Evolutionary conservation across 495 filamentous ascomycete genomes (phyloP).

Genomic region (Acidomyces sp.): DNA sequence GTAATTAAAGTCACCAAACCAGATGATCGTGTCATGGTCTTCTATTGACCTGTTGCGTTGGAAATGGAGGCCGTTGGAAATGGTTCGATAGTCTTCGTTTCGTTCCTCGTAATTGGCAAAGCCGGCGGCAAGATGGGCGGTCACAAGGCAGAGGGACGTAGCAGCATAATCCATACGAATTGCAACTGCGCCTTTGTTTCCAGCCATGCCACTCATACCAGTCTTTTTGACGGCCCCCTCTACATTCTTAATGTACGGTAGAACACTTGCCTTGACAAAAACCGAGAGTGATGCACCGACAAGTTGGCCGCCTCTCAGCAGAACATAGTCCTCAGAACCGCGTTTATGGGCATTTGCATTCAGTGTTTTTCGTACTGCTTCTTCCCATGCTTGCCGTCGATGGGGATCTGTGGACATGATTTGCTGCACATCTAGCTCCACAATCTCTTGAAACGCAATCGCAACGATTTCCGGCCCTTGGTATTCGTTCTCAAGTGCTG

Average conservation of each 20-base stretch:
- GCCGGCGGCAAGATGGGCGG: constrained; percentile 89
- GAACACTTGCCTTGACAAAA: constrained; percentile 64
- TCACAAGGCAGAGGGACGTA: constrained; percentile 88
- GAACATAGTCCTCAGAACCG: constrained; percentile 65
- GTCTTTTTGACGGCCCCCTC: constrained; percentile 96
- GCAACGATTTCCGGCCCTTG: constrained; percentile 65
- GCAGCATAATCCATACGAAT: constrained; percentile 93
- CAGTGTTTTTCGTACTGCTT: constrained; percentile 60
- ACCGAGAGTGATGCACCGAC: constrained; percentile 88
- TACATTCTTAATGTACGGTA: constrained; percentile 83
- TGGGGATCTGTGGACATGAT: constrained; percentile 97
- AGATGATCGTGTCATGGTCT: constrained; percentile 88
- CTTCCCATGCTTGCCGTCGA: constrained; percentile 74
- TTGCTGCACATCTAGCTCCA: constrained; percentile 89
- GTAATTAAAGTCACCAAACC: constrained; percentile 99
- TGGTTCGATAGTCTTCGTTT: constrained; percentile 85
- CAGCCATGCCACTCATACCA: constrained; percentile 90
- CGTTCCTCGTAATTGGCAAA: constrained; percentile 96
- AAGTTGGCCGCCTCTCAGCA: constrained; percentile 82
- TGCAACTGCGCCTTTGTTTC: constrained; percentile 95
- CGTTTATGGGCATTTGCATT: constrained; percentile 51
- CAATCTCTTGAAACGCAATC: constrained; percentile 94
- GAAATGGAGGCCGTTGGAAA: constrained; percentile 75
- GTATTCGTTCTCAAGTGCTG: constrained; percentile 37
- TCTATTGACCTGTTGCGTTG: constrained; percentile 80